Evolutionary conservation across 192 early-diverging fungal genomes (phyloP).

Genomic region (Allomyces macrogynus): DNA sequence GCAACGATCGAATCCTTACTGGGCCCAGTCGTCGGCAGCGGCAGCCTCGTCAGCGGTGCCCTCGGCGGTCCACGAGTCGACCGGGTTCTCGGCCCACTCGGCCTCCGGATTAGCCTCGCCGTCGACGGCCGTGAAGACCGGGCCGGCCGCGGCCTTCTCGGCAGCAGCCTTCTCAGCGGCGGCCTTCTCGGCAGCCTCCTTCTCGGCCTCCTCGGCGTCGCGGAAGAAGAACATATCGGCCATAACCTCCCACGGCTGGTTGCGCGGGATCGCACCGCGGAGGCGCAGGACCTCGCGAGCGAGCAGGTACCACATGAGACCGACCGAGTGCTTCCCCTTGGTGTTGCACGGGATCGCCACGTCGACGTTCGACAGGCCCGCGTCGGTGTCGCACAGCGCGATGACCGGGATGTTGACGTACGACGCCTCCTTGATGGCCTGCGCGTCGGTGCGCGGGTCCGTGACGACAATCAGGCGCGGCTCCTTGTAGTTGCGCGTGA

Average conservation of each 20-base stretch:
- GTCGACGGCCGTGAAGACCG: constrained; percentile 10
- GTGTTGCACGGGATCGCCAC: constrained; percentile 99
- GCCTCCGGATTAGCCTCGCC: constrained; percentile 23
- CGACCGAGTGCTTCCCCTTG: constrained; percentile 96
- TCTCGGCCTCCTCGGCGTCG: constrained; percentile 88
- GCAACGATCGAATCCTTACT: background rate
- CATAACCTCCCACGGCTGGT: constrained; percentile 86
- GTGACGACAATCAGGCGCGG: constrained; percentile 93
- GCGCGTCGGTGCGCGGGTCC: constrained; percentile 94
- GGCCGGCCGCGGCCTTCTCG: constrained; percentile 13
- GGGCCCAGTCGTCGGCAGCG: constrained; percentile 6
- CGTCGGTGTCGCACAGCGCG: constrained; percentile 95
- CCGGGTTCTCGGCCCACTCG: constrained; percentile 5
- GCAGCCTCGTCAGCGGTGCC: constrained; percentile 11
- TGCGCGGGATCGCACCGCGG: constrained; percentile 73
- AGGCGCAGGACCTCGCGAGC: constrained; percentile 98
- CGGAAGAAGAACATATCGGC: constrained; percentile 99
- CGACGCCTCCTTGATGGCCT: constrained; percentile 96
- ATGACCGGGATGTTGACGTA: constrained; percentile 99
- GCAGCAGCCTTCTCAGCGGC: constrained; percentile 30
- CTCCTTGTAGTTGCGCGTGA: constrained; percentile 98
- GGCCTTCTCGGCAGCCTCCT: constrained; percentile 60
- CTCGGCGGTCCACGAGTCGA: constrained; percentile 16
- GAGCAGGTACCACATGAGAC: constrained; percentile 92
- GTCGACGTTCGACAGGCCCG: constrained; percentile 82